phyloP scores from a whole-genome alignment of 2,329 filamentous ascomycete species.

The Chaetomiaceae sp. region DNA sequence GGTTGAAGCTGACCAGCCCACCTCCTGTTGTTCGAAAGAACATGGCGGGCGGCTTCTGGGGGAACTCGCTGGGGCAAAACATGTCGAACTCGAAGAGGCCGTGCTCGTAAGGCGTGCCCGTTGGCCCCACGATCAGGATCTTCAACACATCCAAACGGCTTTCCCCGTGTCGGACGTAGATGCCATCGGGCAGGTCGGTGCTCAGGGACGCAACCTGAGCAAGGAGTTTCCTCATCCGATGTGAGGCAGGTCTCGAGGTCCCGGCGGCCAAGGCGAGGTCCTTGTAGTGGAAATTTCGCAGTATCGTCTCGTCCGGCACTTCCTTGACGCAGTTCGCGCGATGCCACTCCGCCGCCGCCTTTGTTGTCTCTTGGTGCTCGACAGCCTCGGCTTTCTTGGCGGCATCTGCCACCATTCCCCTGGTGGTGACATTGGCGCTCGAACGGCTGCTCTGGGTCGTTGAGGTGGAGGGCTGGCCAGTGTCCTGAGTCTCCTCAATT shows the following conservation, averaged over 20 bases:
- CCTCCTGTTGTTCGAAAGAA: conserved; percentile 43
- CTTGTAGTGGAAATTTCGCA: conserved; percentile 28
- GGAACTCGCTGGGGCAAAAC: conserved; percentile 40
- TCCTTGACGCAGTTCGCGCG: conserved; percentile 31
- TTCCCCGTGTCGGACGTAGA: conserved; percentile 44
- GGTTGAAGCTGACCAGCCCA: conserved; percentile 42
- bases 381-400: background rate
- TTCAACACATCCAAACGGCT: conserved; percentile 48
- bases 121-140: conserved; percentile 45
- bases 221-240: conserved; percentile 46
- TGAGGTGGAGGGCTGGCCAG: background rate
- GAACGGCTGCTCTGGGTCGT: background rate
- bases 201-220: conserved; percentile 43
- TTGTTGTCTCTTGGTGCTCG: conserved; percentile 21
- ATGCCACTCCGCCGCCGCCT: conserved; percentile 14
- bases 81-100: conserved; percentile 54
- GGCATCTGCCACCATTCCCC: background rate
- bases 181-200: conserved; percentile 45
- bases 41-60: conserved; percentile 38
- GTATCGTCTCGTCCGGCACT: conserved; percentile 35
- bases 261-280: conserved; percentile 15
- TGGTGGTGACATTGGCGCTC: background rate
- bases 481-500: background rate
- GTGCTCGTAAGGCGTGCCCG: conserved; percentile 48
- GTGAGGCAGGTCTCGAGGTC: conserved; percentile 22